Base-by-base conservation (phyloP, 257 asterid genomes). In the Datura wrightii region DNA sequence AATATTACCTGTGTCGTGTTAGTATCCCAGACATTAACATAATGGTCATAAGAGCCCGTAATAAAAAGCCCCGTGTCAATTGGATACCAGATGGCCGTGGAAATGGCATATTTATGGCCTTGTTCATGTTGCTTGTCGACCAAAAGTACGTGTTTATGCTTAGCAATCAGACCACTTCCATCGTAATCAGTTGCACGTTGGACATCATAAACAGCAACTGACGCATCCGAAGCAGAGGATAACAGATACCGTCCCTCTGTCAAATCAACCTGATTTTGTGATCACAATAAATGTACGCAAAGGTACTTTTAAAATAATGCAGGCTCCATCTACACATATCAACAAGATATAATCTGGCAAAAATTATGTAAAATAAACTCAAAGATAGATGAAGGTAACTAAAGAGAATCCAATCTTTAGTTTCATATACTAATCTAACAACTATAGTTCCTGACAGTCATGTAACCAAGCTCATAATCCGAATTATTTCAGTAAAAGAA, bases 21-120 rank as follows among this genome's bases (percentile, higher is more conserved):
- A 9, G 99, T 95, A 87, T 97, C 99, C 99, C 99, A 97, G 60
- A 97, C 98, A 90, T 97, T 97, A 81, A 95, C 87, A 87, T 88
- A 92, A 88, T 95, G 97, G 67, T 97, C 99, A 87, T 94, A 95
- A 14, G 99, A 97, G 78, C 99, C 99, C 79, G 99, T 95, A 78
- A 95, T 85, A 76, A 97, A 95, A 88, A 97, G 84, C 85, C 99
- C 99, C 0, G 97, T 95, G 92, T 97, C 99, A 80, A 97, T 86
- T 10, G 99, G 99, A 87, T 97, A 97, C 99, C 99, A 97, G 82
- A 90, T 86, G 86, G 97, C 98, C 8, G 99, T 91, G 79, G 98
- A 89, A 79, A 97, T 83, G 54, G 97, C 91, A 88, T 92, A 97
- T 82, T 89, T 93, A 82, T 97, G 99, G 24, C 98, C 96, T 80